Evolutionary conservation across 176 grass and related monocot genomes (phyloP).

Genomic region (Carex kokanica): DNA sequence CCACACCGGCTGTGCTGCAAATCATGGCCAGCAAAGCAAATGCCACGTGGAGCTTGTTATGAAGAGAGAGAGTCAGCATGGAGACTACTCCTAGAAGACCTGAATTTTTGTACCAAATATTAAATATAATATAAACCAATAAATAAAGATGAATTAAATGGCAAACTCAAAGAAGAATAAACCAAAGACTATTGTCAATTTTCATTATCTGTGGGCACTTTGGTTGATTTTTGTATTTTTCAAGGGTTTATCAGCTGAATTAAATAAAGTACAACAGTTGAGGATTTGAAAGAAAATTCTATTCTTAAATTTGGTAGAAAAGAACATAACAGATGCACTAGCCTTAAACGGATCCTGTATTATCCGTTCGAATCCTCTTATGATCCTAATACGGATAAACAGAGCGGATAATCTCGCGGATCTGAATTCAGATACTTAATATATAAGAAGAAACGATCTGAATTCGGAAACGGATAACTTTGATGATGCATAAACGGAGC

Average conservation of each 20-base stretch:
- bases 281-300: background rate
- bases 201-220: background rate
- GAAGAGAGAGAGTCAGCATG: constrained; percentile 67
- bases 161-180: background rate
- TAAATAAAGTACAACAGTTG: background rate
- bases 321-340: background rate
- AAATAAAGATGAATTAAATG: constrained; percentile 15
- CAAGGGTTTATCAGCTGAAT: background rate
- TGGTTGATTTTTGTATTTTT: background rate
- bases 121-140: background rate
- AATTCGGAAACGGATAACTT: no score
- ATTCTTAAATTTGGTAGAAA: background rate
- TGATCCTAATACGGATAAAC: no score
- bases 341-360: no score
- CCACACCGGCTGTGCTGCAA: constrained; percentile 49
- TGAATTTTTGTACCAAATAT: constrained; percentile 35
- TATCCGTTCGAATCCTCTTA: no score
- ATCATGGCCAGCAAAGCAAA: constrained; percentile 68
- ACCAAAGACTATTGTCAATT: background rate
- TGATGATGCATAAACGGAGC: no score
- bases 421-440: no score
- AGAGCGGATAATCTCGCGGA: no score
- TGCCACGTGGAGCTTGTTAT: constrained; percentile 50
- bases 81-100: constrained; percentile 70
- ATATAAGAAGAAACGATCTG: no score